Evolutionary conservation across 192 early-diverging fungal genomes (phyloP).

Genomic region (Endogone sp.): DNA sequence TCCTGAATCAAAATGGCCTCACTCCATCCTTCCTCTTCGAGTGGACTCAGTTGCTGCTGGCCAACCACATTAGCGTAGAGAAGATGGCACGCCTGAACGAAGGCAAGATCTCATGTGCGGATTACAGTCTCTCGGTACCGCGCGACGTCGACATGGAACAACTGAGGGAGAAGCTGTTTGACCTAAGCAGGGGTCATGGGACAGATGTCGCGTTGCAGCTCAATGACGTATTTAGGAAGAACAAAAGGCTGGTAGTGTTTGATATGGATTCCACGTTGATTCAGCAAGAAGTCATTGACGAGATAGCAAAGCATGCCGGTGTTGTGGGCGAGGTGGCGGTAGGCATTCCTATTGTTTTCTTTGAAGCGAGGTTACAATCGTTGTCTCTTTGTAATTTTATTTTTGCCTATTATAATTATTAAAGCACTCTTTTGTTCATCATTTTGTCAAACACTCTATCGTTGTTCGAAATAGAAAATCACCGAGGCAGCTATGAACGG

Average conservation of each 20-base stretch:
- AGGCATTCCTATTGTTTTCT: slow-evolving; percentile 24
- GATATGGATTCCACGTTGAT: slow-evolving; percentile 99
- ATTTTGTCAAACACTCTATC: slow-evolving; percentile 1
- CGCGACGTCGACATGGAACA: slow-evolving; percentile 55
- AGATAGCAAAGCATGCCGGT: slow-evolving; percentile 89
- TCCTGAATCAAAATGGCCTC: slow-evolving; percentile 81
- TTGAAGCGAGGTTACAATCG: neutral
- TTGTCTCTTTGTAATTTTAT: no score
- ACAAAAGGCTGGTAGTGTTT: slow-evolving; percentile 95
- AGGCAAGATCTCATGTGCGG: slow-evolving; percentile 66
- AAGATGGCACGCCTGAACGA: slow-evolving; percentile 81
- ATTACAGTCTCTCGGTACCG: slow-evolving; percentile 83
- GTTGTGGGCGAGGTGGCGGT: slow-evolving; percentile 90
- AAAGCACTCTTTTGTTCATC: neutral
- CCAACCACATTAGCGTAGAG: slow-evolving; percentile 80
- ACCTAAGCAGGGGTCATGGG: slow-evolving; percentile 62
- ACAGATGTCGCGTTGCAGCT: slow-evolving; percentile 86
- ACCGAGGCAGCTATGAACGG: slow-evolving; percentile 97
- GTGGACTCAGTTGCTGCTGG: slow-evolving; percentile 76
- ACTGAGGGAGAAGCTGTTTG: slow-evolving; percentile 68
- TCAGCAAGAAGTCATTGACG: slow-evolving; percentile 99
- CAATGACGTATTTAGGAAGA: slow-evolving; percentile 80
- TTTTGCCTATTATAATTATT: neutral
- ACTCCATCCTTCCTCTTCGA: slow-evolving; percentile 71
- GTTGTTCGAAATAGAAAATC: slow-evolving; percentile 56